phyloP scores from a whole-genome alignment of 371 early-diverging fungal genomes.

The Syncephalastrum monosporum region DNA sequence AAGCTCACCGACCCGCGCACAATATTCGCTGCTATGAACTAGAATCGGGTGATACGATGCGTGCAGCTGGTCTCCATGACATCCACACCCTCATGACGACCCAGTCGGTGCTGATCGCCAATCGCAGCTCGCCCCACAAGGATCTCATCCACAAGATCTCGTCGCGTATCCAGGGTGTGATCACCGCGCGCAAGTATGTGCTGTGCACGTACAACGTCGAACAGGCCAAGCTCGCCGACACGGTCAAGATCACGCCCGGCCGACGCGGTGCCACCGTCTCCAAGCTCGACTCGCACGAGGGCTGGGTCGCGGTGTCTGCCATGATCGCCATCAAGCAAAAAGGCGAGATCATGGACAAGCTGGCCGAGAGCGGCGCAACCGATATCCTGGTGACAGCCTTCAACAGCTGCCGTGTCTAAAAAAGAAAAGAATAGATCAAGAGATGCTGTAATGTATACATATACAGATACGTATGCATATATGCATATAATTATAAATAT shows the following conservation, averaged over 20 bases:
- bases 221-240: slow-evolving; percentile 59
- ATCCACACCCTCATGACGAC: slow-evolving; percentile 80
- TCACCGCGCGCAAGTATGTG: slow-evolving; percentile 85
- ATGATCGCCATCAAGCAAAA: slow-evolving; percentile 82
- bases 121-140: slow-evolving; percentile 56
- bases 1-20: no score
- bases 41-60: slow-evolving; percentile 98
- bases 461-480: no score
- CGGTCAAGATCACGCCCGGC: slow-evolving; percentile 84
- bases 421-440: background rate
- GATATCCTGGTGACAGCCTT: slow-evolving; percentile 89
- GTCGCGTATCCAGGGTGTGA: slow-evolving; percentile 87
- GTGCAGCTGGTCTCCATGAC: slow-evolving; percentile 92
- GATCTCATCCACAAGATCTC: slow-evolving; percentile 73
- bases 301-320: slow-evolving; percentile 88
- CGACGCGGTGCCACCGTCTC: slow-evolving; percentile 90
- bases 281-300: slow-evolving; percentile 75
- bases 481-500: no score
- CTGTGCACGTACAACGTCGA: slow-evolving; percentile 88
- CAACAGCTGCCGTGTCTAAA: slow-evolving; percentile 75
- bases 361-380: slow-evolving; percentile 87
- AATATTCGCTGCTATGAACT: no score
- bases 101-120: slow-evolving; percentile 87
- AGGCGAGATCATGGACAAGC: slow-evolving; percentile 86
- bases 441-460: no score